Evolutionary conservation across 768 basidiomycete species (phyloP).

Genomic region (Termitomyces eurrhizus): DNA sequence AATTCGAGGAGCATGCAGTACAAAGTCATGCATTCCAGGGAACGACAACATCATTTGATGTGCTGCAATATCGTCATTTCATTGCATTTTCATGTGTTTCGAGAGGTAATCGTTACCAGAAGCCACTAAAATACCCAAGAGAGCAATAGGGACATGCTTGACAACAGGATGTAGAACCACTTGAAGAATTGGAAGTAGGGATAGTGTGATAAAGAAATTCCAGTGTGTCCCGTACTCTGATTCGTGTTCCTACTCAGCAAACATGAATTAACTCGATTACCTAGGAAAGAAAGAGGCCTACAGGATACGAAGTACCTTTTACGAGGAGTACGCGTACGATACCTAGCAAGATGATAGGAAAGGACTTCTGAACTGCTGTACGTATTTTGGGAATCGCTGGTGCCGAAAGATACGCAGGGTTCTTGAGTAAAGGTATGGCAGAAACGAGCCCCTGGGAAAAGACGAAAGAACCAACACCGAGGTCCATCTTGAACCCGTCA

Average conservation of each 20-base stretch:
- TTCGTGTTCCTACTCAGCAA: conserved; percentile 70
- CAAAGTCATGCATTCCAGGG: conserved; percentile 55
- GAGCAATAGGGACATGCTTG: conserved; percentile 47
- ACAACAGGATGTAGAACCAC: conserved; percentile 68
- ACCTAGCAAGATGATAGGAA: conserved; percentile 72
- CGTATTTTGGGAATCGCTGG: conserved; percentile 50
- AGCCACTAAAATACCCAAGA: conserved; percentile 60
- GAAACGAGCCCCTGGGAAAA: conserved; percentile 94
- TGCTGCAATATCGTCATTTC: conserved; percentile 34
- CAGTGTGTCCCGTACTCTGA: conserved; percentile 97
- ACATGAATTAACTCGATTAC: not conserved
- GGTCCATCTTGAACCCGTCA: conserved; percentile 73
- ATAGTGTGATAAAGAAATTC: conserved; percentile 98
- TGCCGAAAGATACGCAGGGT: conserved; percentile 47
- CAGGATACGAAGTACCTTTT: conserved; percentile 93
- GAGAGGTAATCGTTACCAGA: conserved; percentile 32
- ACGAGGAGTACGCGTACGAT: conserved; percentile 77
- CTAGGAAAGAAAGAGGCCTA: conserved; percentile 25
- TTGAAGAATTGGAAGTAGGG: conserved; percentile 71
- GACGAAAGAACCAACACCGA: conserved; percentile 96
- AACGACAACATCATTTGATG: conserved; percentile 67
- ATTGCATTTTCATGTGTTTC: not conserved
- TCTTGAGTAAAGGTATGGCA: conserved; percentile 73
- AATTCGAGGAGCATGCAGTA: conserved; percentile 60
- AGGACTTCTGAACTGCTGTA: conserved; percentile 47